Evolutionary conservation across 768 basidiomycete genomes (phyloP).

Genomic region (Scleroderma citrinum): DNA sequence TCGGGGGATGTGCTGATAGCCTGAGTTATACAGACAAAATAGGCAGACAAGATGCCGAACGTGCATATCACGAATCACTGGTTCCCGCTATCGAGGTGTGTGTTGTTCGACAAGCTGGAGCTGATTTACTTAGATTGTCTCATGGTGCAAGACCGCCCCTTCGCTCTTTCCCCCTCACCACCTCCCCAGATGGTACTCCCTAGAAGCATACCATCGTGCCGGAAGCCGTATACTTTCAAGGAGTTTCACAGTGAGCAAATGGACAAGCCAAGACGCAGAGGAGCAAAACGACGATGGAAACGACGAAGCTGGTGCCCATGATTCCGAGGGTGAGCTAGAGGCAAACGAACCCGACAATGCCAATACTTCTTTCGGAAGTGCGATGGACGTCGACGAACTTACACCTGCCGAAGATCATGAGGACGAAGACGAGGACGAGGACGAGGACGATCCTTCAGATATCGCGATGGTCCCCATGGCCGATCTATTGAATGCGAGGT

Average conservation of each 20-base stretch:
- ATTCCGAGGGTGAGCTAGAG: constrained; percentile 32
- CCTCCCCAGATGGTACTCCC: constrained; percentile 47
- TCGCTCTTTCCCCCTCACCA: constrained; percentile 62
- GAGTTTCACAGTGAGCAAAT: constrained; percentile 78
- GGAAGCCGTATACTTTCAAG: constrained; percentile 90
- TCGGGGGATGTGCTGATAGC: background rate
- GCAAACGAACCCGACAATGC: constrained; percentile 21
- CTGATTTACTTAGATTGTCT: background rate
- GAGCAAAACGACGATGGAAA: constrained; percentile 23
- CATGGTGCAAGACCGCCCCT: constrained; percentile 46
- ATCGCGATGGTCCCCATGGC: constrained; percentile 95
- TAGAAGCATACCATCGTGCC: constrained; percentile 78
- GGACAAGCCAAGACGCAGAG: constrained; percentile 33
- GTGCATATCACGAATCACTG: constrained; percentile 60
- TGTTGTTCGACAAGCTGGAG: background rate
- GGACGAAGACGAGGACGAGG: constrained; percentile 44
- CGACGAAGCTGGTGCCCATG: constrained; percentile 5
- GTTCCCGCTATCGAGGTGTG: constrained; percentile 66
- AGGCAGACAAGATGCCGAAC: constrained; percentile 77
- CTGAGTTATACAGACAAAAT: constrained; percentile 58
- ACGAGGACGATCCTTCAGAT: constrained; percentile 51
- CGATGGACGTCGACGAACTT: constrained; percentile 29
- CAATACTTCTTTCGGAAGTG: constrained; percentile 10
- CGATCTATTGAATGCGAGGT: constrained; percentile 90
- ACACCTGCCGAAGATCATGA: constrained; percentile 14